These are phyloP conservation scores for Boletus pseudopeckii DNA, from an alignment of 768 basidiomycete genomes.

Conservation along the genomic window DNA sequence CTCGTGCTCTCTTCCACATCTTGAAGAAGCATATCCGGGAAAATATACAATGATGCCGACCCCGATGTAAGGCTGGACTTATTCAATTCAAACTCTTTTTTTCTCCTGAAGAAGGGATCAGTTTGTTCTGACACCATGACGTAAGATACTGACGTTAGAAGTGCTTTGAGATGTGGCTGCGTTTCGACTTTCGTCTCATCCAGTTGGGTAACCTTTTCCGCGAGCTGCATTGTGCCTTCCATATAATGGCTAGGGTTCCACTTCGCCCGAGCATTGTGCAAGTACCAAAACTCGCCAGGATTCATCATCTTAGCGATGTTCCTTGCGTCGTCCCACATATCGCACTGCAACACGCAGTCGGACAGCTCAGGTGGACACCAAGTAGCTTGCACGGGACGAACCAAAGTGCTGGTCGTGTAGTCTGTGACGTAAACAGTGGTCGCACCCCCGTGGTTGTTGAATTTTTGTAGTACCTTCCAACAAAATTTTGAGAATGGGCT, in stretches of 20 bases:
- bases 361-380: slow-evolving; percentile 49
- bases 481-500: neutral
- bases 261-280: slow-evolving; percentile 52
- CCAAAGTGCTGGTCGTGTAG: slow-evolving; percentile 46
- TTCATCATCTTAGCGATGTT: slow-evolving; percentile 41
- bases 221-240: slow-evolving; percentile 52
- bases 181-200: slow-evolving; percentile 36
- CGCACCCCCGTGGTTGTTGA: slow-evolving; percentile 36
- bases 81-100: slow-evolving; percentile 36
- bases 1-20: slow-evolving; percentile 40
- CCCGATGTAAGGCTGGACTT: slow-evolving; percentile 17
- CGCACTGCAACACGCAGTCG: slow-evolving; percentile 47
- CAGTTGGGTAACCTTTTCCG: slow-evolving; percentile 43
- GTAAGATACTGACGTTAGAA: slow-evolving; percentile 46
- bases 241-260: slow-evolving; percentile 37
- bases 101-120: slow-evolving; percentile 41
- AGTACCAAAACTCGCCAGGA: slow-evolving; percentile 47
- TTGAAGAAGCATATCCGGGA: slow-evolving; percentile 46
- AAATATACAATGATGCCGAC: slow-evolving; percentile 28
- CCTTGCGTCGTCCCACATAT: slow-evolving; percentile 56
- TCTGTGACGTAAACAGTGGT: slow-evolving; percentile 63
- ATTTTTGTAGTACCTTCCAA: slow-evolving; percentile 47
- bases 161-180: slow-evolving; percentile 40
- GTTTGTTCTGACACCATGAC: neutral
- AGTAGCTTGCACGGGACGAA: slow-evolving; percentile 33